Conservation (phyloP, 305 asterid species). For the Salvia sclarea region DNA sequence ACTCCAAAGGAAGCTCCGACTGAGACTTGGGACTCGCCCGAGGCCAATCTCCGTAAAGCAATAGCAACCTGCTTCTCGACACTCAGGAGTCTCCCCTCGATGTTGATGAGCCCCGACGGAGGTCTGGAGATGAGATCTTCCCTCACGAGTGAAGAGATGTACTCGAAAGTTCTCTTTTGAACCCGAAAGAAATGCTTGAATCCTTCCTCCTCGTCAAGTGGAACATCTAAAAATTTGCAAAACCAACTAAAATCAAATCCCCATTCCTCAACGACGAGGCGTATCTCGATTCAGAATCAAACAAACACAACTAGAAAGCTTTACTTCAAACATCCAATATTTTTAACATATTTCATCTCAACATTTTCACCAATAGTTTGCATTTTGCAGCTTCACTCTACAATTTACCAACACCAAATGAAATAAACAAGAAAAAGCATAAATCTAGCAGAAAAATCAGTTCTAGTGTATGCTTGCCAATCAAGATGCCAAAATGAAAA, state of each 20-base stretch:
- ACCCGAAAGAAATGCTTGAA: slow-evolving; percentile 84
- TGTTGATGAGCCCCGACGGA: slow-evolving; percentile 97
- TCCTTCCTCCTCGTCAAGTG: slow-evolving; percentile 70
- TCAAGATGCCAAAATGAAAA: neutral
- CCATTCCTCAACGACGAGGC: neutral
- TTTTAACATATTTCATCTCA: neutral
- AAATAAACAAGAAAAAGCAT: neutral
- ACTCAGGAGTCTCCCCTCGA: slow-evolving; percentile 93
- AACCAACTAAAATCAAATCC: slow-evolving; percentile 6
- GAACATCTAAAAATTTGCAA: slow-evolving; percentile 53
- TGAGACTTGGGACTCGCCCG: slow-evolving; percentile 97
- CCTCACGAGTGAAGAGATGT: slow-evolving; percentile 88
- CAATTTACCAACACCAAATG: neutral
- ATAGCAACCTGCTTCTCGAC: slow-evolving; percentile 99
- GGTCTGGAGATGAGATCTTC: slow-evolving; percentile 95
- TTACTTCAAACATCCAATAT: neutral
- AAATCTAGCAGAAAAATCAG: neutral
- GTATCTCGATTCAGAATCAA: neutral
- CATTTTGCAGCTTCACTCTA: neutral
- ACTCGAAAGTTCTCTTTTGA: slow-evolving; percentile 78
- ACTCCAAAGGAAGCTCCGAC: slow-evolving; percentile 99
- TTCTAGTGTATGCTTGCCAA: neutral
- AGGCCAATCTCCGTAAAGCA: slow-evolving; percentile 85
- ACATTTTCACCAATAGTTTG: neutral
- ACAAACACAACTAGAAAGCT: neutral